Percentiles rank a stretch among this genome's conserved stretches.
Conservation (phyloP, 306 rosid genomes). For the Crotalaria pallida region DNA sequence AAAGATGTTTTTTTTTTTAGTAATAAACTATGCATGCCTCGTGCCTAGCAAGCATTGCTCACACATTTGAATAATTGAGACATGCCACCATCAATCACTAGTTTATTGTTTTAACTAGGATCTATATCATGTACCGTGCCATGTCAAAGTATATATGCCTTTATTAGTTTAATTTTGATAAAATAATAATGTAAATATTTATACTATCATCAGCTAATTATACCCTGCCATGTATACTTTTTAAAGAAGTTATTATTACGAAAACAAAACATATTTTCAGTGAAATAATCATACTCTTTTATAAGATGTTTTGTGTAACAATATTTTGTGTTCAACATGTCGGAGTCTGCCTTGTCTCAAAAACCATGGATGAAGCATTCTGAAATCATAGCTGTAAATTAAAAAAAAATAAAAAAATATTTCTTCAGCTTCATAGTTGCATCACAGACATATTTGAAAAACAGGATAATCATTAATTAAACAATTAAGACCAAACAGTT, state of each 20-base stretch:
- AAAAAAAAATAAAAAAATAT: too few relatives aligned
- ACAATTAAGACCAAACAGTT: neutral
- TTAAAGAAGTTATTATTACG: too few relatives aligned
- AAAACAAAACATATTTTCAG: too few relatives aligned
- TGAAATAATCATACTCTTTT: too few relatives aligned
- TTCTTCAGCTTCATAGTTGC: neutral
- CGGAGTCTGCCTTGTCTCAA: neutral
- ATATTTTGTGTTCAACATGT: neutral
- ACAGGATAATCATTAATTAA: neutral
- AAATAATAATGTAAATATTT: too few relatives aligned
- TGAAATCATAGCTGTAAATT: neutral
- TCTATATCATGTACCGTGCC: neutral
- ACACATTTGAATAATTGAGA: neutral
- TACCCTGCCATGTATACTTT: too few relatives aligned
- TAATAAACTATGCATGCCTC: neutral
- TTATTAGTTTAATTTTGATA: neutral
- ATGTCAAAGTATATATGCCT: neutral
- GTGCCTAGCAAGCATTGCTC: neutral
- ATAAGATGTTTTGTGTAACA: too few relatives aligned
- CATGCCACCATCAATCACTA: constrained; percentile 4
- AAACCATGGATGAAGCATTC: neutral
- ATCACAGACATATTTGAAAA: neutral
- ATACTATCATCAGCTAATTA: too few relatives aligned
- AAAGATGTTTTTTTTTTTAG: neutral
- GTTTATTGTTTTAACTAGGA: constrained; percentile 2